Base-by-base conservation (phyloP, 495 filamentous ascomycete species). In the Lentithecium fluviatile region DNA sequence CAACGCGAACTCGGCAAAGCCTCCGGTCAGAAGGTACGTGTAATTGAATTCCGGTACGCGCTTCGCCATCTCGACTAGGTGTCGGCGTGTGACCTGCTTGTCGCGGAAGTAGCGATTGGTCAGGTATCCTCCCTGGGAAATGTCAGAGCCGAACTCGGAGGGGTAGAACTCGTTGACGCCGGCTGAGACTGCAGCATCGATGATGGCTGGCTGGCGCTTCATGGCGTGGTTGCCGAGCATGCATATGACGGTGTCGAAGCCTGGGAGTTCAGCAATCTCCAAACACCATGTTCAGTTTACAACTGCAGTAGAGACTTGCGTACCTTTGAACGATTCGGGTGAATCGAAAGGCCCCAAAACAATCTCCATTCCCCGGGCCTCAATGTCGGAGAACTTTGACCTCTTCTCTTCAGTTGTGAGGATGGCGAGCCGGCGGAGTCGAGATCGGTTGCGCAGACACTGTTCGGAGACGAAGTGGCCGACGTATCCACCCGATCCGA, bases 81-180 rank as follows among this genome's bases (percentile, higher is more conserved):
- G 47, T 36, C 42, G 48, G 15, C 48, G 40, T 20, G 58, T 61
- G 34, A 46, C 21, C 12, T 52, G 49, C 49, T 61, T 61, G 36
- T 52, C 48, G 38, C 49, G 47, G 2, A 29, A 61, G 48, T 61
- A 54, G n/a, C 49, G 32, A 21, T 60, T 51, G n/a, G 36, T 52
- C 20, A 61, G 21, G 49, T 46, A 53, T 12, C 46, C 48, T 15
- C 49, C 48, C 43, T 54, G 58, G 20, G 13, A 5, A 19, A 53
- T 75, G 62, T 74, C 75, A 24, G 63, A 52, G 2, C 74, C 74
- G 56, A 71, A 76, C 49, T 76, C 74, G 24, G 65, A 59, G 4
- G 73, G 74, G 24, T 75, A 69, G 64, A 76, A 72, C 12, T 72
- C 63, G 46, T 63, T 63, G 1, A 76, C 72, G 1, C 72, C 70